These are phyloP conservation scores for Climacium dendroides DNA, from an alignment of 225 moss, liverwort and hornwort genomes.

Conservation along the genomic window DNA sequence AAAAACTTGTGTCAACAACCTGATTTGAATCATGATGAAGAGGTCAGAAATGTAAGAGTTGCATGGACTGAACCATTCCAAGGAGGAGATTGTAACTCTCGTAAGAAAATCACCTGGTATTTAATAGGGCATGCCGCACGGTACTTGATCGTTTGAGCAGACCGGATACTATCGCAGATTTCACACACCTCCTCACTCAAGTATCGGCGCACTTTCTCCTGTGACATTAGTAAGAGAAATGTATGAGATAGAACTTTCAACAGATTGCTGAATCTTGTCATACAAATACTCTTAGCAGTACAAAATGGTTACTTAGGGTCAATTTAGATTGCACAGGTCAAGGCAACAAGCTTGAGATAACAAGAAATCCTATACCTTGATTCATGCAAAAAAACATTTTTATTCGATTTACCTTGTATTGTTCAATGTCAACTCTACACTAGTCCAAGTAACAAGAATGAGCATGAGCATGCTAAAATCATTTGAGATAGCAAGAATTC, in stretches of 20 bases:
- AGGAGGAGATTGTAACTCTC: not conserved
- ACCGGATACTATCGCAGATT: not conserved
- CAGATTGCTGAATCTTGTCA: not conserved
- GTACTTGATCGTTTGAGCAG: not conserved
- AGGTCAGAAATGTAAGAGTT: not conserved
- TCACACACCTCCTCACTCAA: constrained; percentile 1
- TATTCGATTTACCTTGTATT: not conserved
- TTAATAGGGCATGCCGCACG: not conserved
- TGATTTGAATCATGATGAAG: not conserved
- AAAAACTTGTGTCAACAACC: not conserved
- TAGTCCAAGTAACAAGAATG: not conserved
- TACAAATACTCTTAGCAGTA: not conserved
- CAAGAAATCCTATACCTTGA: not conserved
- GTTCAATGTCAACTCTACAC: not conserved
- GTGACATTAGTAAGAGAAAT: not conserved
- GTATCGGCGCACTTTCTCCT: constrained; percentile 1
- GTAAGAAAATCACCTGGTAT: not conserved
- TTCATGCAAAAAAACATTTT: not conserved
- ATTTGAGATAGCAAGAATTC: not conserved
- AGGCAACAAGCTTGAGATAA: not conserved
- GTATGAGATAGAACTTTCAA: not conserved
- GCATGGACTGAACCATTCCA: not conserved
- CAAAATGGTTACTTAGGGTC: not conserved
- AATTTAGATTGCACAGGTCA: not conserved
- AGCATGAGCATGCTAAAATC: not conserved